These are phyloP conservation scores for Rhizomucor pusillus DNA, from an alignment of 371 early-diverging fungal species.

Conservation along the genomic window DNA sequence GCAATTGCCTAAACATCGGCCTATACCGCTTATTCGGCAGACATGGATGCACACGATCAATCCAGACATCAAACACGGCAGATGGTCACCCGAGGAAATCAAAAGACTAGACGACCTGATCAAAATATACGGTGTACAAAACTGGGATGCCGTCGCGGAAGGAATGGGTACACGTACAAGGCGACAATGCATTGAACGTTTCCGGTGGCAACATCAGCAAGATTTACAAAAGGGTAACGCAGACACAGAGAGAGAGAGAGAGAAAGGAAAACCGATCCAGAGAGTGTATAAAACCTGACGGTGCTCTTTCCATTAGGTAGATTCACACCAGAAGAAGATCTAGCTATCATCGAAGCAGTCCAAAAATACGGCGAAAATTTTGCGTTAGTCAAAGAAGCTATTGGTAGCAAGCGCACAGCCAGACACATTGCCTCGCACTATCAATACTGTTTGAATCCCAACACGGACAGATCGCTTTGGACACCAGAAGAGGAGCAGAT, in stretches of 20 bases:
- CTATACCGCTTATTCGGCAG: conserved; percentile 15
- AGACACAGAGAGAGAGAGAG: neutral
- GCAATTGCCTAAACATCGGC: conserved; percentile 20
- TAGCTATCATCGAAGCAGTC: conserved; percentile 24
- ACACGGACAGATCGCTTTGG: conserved; percentile 39
- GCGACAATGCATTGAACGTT: conserved; percentile 42
- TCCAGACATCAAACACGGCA: conserved; percentile 30
- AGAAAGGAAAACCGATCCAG: neutral
- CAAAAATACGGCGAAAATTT: conserved; percentile 33
- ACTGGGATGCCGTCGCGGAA: conserved; percentile 18
- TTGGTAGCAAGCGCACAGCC: conserved; percentile 27
- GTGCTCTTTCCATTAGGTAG: conserved; percentile 25
- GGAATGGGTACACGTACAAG: conserved; percentile 24
- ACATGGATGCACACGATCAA: conserved; percentile 27
- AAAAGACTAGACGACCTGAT: conserved; percentile 14
- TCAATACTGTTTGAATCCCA: conserved; percentile 23
- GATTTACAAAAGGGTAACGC: conserved; percentile 11
- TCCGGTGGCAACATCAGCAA: conserved; percentile 30
- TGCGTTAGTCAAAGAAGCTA: conserved; percentile 24
- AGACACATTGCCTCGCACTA: conserved; percentile 45
- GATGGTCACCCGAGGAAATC: conserved; percentile 31
- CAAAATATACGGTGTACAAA: conserved; percentile 7
- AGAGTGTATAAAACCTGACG: neutral
- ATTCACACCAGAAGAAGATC: conserved; percentile 31
- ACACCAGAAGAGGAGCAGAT: conserved; percentile 22